Percentiles rank a stretch among this genome's conserved stretches.
phyloP scores from a whole-genome alignment of 177 flowering plant genomes.

The Telopea speciosissima region DNA sequence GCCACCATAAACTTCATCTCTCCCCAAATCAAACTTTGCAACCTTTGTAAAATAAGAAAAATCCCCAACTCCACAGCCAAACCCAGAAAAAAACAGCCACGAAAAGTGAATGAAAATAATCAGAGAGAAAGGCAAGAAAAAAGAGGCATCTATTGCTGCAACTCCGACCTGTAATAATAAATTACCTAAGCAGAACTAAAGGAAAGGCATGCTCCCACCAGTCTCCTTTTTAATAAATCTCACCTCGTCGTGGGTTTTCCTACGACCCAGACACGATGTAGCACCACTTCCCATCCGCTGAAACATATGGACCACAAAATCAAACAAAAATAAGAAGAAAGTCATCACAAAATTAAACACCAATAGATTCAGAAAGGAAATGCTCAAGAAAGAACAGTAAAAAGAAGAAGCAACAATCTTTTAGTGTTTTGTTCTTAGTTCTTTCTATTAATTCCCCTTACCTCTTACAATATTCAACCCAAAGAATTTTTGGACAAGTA shows the following conservation, averaged over 20 bases:
- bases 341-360: background rate
- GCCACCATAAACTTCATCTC: too few relatives aligned
- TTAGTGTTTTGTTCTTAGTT: background rate
- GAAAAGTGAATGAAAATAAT: too few relatives aligned
- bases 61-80: too few relatives aligned
- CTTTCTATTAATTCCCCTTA: constrained; percentile 5
- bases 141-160: constrained; percentile 36
- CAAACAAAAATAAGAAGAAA: background rate
- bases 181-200: constrained; percentile 39
- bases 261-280: constrained; percentile 72
- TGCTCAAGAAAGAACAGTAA: background rate
- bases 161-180: constrained; percentile 30
- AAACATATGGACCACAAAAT: constrained; percentile 41
- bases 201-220: constrained; percentile 61
- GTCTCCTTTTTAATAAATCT: constrained; percentile 63
- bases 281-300: constrained; percentile 93
- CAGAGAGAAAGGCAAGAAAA: too few relatives aligned
- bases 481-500: too few relatives aligned
- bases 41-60: too few relatives aligned
- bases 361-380: background rate
- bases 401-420: background rate
- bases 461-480: constrained; percentile 58
- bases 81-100: too few relatives aligned
- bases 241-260: constrained; percentile 52
- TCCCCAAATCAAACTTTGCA: too few relatives aligned